These are phyloP conservation scores for Colletotrichum tanaceti DNA, from an alignment of 2,329 filamentous ascomycete species.

Conservation along the genomic window DNA sequence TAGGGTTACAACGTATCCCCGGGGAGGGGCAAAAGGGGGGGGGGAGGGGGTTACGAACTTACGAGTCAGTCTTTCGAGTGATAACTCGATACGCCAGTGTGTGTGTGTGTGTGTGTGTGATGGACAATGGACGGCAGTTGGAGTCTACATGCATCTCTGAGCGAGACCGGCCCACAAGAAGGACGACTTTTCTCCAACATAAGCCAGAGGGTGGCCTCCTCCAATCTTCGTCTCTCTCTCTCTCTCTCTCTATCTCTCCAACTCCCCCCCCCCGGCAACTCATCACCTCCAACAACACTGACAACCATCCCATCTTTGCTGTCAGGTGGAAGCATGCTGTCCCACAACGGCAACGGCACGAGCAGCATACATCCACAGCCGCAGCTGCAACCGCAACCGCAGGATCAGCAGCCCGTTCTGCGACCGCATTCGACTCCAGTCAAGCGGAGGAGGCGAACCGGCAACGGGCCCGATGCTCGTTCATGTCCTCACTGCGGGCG, in stretches of 20 bases:
- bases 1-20: constrained; percentile 10
- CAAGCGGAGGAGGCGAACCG: constrained; percentile 43
- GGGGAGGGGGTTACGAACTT: too few species aligned
- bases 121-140: constrained; percentile 24
- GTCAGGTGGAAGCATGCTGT: constrained; percentile 29
- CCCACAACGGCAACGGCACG: constrained; percentile 25
- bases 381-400: constrained; percentile 31
- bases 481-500: constrained; percentile 56
- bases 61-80: constrained; percentile 37
- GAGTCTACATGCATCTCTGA: constrained; percentile 23
- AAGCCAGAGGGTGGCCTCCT: constrained; percentile 26
- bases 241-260: too few species aligned
- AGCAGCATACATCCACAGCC: constrained; percentile 24
- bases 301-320: neutral
- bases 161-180: constrained; percentile 13
- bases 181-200: constrained; percentile 38
- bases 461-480: constrained; percentile 41
- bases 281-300: constrained; percentile 29
- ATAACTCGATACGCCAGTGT: too few species aligned
- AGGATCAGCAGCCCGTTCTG: constrained; percentile 28
- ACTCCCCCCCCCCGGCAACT: constrained; percentile 25
- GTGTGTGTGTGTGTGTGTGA: too few species aligned
- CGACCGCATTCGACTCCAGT: constrained; percentile 38
- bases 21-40: neutral
- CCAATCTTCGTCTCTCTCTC: constrained; percentile 29